Evolutionary conservation across 139 green algal genomes (phyloP), one percentile per base, ranked within the genome.

Genomic region (Coelastrella sp.): DNA sequence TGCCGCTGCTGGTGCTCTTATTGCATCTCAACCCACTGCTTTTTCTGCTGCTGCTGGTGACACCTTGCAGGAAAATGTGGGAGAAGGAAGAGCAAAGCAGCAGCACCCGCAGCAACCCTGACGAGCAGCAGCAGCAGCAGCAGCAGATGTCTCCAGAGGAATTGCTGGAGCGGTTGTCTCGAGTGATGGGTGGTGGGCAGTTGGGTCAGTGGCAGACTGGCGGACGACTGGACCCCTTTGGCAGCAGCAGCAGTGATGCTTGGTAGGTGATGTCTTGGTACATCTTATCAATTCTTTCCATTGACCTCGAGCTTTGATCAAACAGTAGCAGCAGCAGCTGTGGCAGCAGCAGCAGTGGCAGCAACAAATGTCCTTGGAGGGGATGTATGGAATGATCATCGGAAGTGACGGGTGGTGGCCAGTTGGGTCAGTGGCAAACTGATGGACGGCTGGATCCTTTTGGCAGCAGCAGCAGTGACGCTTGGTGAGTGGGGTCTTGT

Each of bases 111-210:
- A 82, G 76, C n/a, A 60, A 76, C 17, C 68, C 68, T 76, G 58
- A 64, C 2, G 79, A 75, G 56, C n/a, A n/a, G n/a, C n/a, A n/a
- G n/a, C 64, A 78, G 64, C 82, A 85, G 80, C 80, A 85, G 81
- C 81, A 77, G 81, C 81, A 88, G 83, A 59, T 56, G 32, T 77
- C 82, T 11, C 83, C 83, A 23, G 83, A 80, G 68, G 83, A 80
- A 54, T 19, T 80, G 17, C 19, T 80, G 6, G 68, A 88, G 68
- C 10, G 54, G 54, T 54, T 88, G 19, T 68, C 83, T 3, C 64
- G 65, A 13, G 65, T 79, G 5, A 88, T 73, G 68, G 66, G 68
- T 83, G 76, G 76, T 17, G n/a, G n/a, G n/a, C 47, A 58, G 11
- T 54, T 80, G 54, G 54, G 83, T 4, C 83, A 68, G 54, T 58